Evolutionary conservation across 805 yeast genomes (phyloP), one percentile per base, ranked within the genome.

Genomic region (Zygoascus flipseniorum): DNA sequence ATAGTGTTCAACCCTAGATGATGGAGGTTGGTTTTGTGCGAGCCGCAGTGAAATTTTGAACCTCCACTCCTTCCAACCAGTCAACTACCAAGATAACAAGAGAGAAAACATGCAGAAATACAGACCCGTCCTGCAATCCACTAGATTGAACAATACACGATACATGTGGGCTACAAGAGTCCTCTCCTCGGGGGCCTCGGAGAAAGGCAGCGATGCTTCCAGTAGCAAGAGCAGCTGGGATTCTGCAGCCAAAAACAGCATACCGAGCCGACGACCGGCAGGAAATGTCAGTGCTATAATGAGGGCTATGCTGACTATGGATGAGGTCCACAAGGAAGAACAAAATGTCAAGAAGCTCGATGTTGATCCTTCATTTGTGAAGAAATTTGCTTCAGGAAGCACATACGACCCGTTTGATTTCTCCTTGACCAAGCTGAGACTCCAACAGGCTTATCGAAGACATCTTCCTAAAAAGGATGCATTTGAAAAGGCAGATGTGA

Each of bases 341-440:
- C 26, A 42, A 16, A 56, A 48, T 23, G 43, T 42, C 41, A 52
- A 45, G 41, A 47, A 49, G 42, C 41, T 35, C 26, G 19, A 48
- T n/a, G 61, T 72, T 50, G 68, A 69, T 57, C 68, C 72, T 49
- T 54, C 58, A 9, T 74, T 78, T 55, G 68, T 76, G 37, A 76
- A 72, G 62, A 75, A 68, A 53, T 81, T 84, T 64, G 71, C 66
- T 14, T 69, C 70, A 3, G 80, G 79, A 48, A 70, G 77, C 4
- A 77, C 80, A 0, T 89, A 89, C 65, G 92, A 86, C 60, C 93
- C 96, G 50, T 84, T 83, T 69, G 95, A 87, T 67, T 87, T 88
- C 61, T 78, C 86, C 31, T 68, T 80, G 62, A 79, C 83, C 47
- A 79, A 77, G 59, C 62, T 79, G 41, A 72, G 76, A 56, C 76